Percentiles rank a stretch among this genome's conserved stretches.
These are phyloP conservation scores for Backusella morwellensis DNA, from an alignment of 192 early-diverging fungal genomes.

Conservation along the genomic window DNA sequence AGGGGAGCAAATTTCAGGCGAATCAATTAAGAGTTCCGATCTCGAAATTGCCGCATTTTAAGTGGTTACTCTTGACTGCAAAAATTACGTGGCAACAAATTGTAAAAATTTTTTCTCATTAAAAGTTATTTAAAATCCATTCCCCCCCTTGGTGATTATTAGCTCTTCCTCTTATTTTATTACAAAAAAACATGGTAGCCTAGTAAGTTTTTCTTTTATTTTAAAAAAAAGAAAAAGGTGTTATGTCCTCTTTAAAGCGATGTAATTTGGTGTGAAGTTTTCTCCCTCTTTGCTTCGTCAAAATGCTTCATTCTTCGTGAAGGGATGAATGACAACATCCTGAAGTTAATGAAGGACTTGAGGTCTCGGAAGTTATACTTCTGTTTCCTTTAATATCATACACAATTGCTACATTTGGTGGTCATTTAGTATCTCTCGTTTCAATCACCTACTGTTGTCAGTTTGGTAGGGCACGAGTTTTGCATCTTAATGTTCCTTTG, in stretches of 20 bases:
- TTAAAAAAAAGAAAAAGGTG: not conserved
- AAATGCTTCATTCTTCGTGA: not conserved
- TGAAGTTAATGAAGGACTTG: not conserved
- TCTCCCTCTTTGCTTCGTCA: not conserved
- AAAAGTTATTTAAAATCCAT: not conserved
- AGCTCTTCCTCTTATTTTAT: not conserved
- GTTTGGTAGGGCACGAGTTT: not conserved
- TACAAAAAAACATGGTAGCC: not conserved
- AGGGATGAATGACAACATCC: slow-evolving; percentile 5
- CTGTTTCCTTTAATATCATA: not conserved
- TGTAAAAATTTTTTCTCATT: not conserved
- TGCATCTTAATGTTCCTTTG: not conserved
- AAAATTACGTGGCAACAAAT: not conserved
- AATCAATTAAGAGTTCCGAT: not conserved
- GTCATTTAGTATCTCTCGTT: not conserved
- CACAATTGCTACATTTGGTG: not conserved
- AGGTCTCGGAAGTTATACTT: not conserved
- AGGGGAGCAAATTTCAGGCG: too few species aligned
- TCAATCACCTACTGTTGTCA: not conserved
- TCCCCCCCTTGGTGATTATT: not conserved
- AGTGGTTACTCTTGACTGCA: not conserved
- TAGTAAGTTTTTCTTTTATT: not conserved
- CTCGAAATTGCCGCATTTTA: not conserved
- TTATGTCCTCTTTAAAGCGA: not conserved
- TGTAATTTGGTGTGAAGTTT: not conserved